Evolutionary conservation across 805 yeast genomes (phyloP).

Genomic region (Candida ulmi): DNA sequence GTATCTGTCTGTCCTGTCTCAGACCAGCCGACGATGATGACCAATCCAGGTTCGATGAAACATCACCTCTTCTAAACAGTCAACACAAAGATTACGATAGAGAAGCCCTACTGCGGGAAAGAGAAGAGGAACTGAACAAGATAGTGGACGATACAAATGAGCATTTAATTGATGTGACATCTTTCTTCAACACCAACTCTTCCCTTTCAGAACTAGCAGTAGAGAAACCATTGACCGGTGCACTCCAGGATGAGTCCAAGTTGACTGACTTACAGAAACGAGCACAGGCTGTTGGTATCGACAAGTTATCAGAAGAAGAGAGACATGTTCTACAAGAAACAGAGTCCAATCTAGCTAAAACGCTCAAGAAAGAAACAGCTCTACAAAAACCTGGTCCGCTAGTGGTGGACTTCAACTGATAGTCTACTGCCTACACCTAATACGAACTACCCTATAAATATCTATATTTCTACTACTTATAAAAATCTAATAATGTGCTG

Average conservation of each 20-base stretch:
- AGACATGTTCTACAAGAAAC: slow-evolving; percentile 9
- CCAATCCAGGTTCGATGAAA: slow-evolving; percentile 33
- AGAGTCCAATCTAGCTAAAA: slow-evolving; percentile 8
- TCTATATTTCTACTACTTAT: too few relatives aligned
- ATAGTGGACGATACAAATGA: slow-evolving; percentile 39
- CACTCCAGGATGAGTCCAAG: not conserved
- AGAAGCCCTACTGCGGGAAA: slow-evolving; percentile 17
- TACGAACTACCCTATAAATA: too few relatives aligned
- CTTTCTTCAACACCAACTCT: slow-evolving; percentile 15
- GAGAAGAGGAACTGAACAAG: slow-evolving; percentile 41
- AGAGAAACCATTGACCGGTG: slow-evolving; percentile 10
- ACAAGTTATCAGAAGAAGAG: slow-evolving; percentile 8
- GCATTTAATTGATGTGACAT: slow-evolving; percentile 19
- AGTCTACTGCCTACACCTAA: too few relatives aligned
- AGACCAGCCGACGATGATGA: slow-evolving; percentile 30
- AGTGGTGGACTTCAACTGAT: slow-evolving; percentile 12
- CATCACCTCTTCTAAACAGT: slow-evolving; percentile 26
- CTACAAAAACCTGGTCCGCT: slow-evolving; percentile 17
- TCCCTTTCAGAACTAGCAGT: slow-evolving; percentile 9
- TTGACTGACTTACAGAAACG: slow-evolving; percentile 6
- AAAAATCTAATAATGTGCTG: too few relatives aligned
- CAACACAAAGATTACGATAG: slow-evolving; percentile 17
- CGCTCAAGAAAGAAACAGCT: slow-evolving; percentile 8
- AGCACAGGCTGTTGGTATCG: not conserved
- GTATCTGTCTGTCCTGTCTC: slow-evolving; percentile 43